Base-by-base conservation (phyloP, 441 rosid species). In the Euphorbia corollata region DNA sequence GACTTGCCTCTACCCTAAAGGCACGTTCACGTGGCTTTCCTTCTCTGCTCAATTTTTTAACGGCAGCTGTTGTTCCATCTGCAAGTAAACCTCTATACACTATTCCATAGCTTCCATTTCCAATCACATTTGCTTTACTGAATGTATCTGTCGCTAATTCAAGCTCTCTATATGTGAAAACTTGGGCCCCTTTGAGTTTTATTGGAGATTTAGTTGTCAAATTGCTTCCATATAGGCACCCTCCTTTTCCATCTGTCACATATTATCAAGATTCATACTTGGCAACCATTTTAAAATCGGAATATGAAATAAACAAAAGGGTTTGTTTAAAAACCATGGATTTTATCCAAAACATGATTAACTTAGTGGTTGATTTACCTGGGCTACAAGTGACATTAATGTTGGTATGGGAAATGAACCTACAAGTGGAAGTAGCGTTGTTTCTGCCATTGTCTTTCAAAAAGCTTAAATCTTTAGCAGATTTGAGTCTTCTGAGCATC, bases 121-220 rank as follows among this genome's bases (percentile, higher is more conserved):
- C 84, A 0, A 90, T 75, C 76, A 84, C 84, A 62, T 90, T 87
- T 20, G 65, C 87, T 43, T 83, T 87, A 16, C 71, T 82, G 72
- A 92, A 92, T 51, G 63, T 67, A 15, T 76, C 80, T 1, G 98
- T 88, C 13, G 90, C 96, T 34, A 65, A 65, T 75, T 90, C 95
- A 18, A 92, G 79, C 80, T 90, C 98, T 62, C 75, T 90, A 83
- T 83, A 92, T 65, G 98, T 88, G 78, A 84, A 90, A 67, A 88
- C 98, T 71, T 90, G 94, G 18, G 83, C 91, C 30, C 86, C 88
- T 77, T 38, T 80, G 23, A 50, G 22, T 62, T 68, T 73, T 30
- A 60, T 70, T 39, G 70, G 41, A 65, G 75, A 61, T 36, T 60
- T 68, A 8, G 72, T 74, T 47, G 65, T 66, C 73, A 78, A 3